Conservation (phyloP, 2,329 filamentous ascomycete genomes). For the Tolypocladium paradoxum region DNA sequence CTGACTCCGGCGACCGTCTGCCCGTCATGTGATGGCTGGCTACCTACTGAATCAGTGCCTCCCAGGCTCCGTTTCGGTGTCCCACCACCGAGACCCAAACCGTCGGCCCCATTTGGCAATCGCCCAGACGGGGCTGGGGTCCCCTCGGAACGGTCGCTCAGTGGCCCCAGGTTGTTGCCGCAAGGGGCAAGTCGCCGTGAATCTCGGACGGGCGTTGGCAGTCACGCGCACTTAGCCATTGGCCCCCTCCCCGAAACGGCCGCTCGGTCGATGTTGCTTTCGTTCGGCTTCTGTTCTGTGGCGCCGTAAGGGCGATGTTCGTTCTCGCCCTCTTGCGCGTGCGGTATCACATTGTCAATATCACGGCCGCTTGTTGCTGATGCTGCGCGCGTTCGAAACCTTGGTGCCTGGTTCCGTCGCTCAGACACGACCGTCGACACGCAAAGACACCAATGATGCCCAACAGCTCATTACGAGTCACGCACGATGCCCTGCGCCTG, state of each 20-base stretch:
- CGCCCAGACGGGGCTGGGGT: neutral
- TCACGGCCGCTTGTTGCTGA: neutral
- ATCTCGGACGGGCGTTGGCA: neutral
- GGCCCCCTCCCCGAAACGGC: neutral
- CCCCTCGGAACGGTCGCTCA: neutral
- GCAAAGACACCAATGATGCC: neutral
- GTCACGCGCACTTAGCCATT: neutral
- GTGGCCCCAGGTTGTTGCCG: neutral
- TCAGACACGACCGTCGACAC: neutral
- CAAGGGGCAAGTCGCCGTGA: neutral
- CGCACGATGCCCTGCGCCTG: neutral
- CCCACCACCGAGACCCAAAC: neutral
- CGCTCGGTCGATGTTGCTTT: neutral
- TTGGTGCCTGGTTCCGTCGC: neutral
- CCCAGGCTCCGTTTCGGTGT: neutral
- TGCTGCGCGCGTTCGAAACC: neutral
- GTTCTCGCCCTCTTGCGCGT: neutral
- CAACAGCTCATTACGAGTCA: neutral
- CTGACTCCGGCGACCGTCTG: neutral
- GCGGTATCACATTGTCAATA: neutral
- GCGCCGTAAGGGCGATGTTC: no score
- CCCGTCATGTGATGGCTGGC: neutral
- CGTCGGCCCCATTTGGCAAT: neutral
- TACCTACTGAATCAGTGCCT: neutral
- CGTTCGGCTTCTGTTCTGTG: neutral